phyloP scores from a whole-genome alignment of 305 asterid genomes.

The Vinca major region DNA sequence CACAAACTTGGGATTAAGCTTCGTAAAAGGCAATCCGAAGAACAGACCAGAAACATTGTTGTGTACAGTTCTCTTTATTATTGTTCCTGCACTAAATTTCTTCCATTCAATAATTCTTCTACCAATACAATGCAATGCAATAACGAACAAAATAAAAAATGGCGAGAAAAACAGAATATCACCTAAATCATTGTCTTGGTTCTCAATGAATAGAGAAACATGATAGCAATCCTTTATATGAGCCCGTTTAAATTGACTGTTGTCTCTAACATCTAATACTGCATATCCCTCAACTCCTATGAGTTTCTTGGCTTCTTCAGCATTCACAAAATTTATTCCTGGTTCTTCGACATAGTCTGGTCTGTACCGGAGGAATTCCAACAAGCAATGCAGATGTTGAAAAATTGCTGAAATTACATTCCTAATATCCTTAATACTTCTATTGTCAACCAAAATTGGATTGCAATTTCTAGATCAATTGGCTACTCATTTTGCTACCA shows the following conservation, averaged over 20 bases:
- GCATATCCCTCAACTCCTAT: slow-evolving; percentile 60
- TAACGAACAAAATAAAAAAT: not conserved
- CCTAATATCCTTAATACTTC: slow-evolving; percentile 17
- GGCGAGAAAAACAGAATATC: not conserved
- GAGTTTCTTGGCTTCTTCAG: slow-evolving; percentile 71
- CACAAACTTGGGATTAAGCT: slow-evolving; percentile 65
- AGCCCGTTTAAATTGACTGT: slow-evolving; percentile 63
- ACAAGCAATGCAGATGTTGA: slow-evolving; percentile 33
- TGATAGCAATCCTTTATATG: slow-evolving; percentile 71
- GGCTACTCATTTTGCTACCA: not conserved
- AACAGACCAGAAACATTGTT: slow-evolving; percentile 88
- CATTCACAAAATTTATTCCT: slow-evolving; percentile 52
- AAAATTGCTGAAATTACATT: slow-evolving; percentile 48
- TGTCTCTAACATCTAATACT: slow-evolving; percentile 71
- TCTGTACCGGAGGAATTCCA: slow-evolving; percentile 25
- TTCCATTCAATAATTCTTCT: not conserved
- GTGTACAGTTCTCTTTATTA: slow-evolving; percentile 61
- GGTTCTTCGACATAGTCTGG: slow-evolving; percentile 26
- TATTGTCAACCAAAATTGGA: not conserved
- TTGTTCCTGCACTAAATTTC: slow-evolving; percentile 47
- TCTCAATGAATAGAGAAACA: slow-evolving; percentile 67
- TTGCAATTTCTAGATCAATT: not conserved
- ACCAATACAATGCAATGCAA: not conserved
- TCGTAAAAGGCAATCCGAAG: slow-evolving; percentile 82
- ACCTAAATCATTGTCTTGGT: slow-evolving; percentile 79